Conservation (phyloP, 257 asterid species). For the Nicotiana undulata region DNA sequence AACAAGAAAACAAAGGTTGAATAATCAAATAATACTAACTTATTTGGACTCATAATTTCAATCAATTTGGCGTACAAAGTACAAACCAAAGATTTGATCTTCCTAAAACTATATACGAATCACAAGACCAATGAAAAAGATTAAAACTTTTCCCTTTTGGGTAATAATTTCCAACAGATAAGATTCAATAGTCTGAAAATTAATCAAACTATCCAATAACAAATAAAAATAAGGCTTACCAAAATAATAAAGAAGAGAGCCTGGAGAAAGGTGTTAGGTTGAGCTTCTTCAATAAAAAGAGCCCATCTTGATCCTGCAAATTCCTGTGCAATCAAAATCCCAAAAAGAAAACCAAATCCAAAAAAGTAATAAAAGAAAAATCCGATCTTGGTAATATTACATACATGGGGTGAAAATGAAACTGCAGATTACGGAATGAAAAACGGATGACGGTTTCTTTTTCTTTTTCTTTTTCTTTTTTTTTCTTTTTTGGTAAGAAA, state of each 20-base stretch:
- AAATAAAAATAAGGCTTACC: background rate
- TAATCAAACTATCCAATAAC: background rate
- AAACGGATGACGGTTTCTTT: conserved; percentile 13
- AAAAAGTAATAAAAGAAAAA: background rate
- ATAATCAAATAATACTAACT: background rate
- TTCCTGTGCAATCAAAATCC: background rate
- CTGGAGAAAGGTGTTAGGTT: background rate
- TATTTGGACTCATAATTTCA: background rate
- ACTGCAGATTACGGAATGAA: background rate
- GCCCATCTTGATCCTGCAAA: conserved; percentile 1
- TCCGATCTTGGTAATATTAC: conserved; percentile 1
- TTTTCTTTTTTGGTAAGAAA: background rate
- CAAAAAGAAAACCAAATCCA: background rate
- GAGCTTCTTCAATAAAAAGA: background rate
- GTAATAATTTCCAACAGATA: background rate
- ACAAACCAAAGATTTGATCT: background rate
- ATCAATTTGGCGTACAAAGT: background rate
- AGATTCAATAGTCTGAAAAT: background rate
- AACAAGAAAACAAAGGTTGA: background rate
- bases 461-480: too few relatives aligned
- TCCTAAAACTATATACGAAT: background rate
- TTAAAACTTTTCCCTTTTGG: background rate
- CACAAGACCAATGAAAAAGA: background rate
- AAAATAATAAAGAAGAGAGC: background rate
- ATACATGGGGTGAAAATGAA: background rate